A percentile compares a stretch with the other conserved stretches of the same genome.
Evolutionary conservation across 2,329 filamentous ascomycete genomes (phyloP).

Genomic region (Microcyclosporella mali): DNA sequence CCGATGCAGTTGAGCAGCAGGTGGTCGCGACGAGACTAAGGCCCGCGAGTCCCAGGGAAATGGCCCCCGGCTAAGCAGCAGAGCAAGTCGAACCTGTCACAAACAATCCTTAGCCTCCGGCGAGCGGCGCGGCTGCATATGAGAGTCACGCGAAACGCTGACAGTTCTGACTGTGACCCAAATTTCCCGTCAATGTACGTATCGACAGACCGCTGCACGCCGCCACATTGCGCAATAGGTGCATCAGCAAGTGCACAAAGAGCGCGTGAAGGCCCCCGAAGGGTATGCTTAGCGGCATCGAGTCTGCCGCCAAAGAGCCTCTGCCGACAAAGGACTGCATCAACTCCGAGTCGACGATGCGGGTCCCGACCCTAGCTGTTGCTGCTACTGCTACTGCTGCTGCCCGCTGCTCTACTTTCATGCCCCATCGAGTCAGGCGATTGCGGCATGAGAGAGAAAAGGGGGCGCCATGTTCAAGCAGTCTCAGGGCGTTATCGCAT

Average conservation of each 20-base stretch:
- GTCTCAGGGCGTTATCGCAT: conserved; percentile 13
- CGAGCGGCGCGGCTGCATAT: conserved; percentile 17
- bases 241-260: conserved; percentile 18
- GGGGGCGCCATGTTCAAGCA: conserved; percentile 6
- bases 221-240: conserved; percentile 27
- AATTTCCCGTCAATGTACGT: conserved; percentile 11
- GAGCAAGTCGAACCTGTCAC: conserved; percentile 25
- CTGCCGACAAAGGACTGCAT: no score
- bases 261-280: conserved; percentile 5
- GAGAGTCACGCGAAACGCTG: conserved; percentile 28
- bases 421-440: no score
- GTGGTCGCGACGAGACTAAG: conserved; percentile 22
- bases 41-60: conserved; percentile 19
- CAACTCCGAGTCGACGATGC: no score
- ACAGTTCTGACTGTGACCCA: conserved; percentile 19
- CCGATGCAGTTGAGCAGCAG: conserved; percentile 26
- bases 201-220: conserved; percentile 13
- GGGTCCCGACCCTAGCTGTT: no score
- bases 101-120: conserved; percentile 19
- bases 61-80: conserved; percentile 15
- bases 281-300: background rate
- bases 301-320: no score
- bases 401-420: no score
- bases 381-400: no score
- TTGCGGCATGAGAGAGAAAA: background rate